Evolutionary conservation across 2,329 filamentous ascomycete species (phyloP), one percentile per base, ranked within the genome.

Genomic region (Trichoderma atroviride): DNA sequence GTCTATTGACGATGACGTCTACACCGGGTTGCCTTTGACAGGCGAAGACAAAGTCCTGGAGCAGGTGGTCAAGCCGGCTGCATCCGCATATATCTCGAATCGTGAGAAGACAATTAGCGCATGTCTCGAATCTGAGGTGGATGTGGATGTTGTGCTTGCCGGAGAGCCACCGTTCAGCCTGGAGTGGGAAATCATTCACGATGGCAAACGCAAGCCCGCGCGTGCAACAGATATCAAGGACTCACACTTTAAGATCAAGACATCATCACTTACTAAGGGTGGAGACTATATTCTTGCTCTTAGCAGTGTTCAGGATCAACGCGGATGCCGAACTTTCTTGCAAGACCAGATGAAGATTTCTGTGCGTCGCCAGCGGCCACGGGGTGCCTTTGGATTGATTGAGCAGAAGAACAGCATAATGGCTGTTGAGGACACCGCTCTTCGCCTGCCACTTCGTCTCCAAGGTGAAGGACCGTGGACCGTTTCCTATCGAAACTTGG

Each of bases 11-110:
- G 96, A 99, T 79, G 85, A 86, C 57, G 90, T 98, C 37, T 99
- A 99, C 81, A 86, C 86, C 37, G 85, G 85, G 1, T 85, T 91
- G 62, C 83, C 85, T 31, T 81, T 96, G 27, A 84, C 84, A 33
- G 88, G 90, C 50, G 81, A 86, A 14, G 85, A 86, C 61, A 86
- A 91, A 71, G 80, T 88, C 11, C 82, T 98, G 52, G 91, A 96
- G 79, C 95, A 98, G 79, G 90, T 93, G 75, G 95, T 99, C 73
- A 97, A 96, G 79, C 96, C 96, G 11, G 92, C 94, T 4, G 95
- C 96, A 7, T 92, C 91, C 11, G 95, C 95, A 29, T 88, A 90
- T 71, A 85, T 94, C 68, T 84, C 87, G 55, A 82, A 85, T 31
- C 82, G 84, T 9, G 82, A 85, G 24, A 82, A 84, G 47, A 81